Conservation (phyloP, 148 eudicot genomes). For the Rhododendron williamsianum region DNA sequence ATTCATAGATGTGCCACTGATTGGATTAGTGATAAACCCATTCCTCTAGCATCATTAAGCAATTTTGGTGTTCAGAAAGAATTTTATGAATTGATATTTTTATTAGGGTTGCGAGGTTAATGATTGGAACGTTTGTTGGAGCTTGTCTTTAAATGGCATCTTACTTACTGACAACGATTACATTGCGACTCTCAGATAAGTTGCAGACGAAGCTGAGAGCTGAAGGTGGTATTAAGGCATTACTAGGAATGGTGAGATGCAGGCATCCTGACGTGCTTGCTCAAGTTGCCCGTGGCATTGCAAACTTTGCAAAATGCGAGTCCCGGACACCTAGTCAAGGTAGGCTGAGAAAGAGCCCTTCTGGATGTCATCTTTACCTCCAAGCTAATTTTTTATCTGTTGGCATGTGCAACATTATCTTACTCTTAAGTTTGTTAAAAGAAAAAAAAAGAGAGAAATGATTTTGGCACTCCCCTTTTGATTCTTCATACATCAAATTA, state of each 20-base stretch:
- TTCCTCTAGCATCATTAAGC: not conserved
- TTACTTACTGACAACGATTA: not conserved
- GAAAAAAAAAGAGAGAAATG: not conserved
- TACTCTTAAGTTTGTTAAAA: not conserved
- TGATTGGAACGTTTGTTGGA: not conserved
- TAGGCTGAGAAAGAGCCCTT: conserved; percentile 15
- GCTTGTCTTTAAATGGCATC: not conserved
- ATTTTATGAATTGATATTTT: not conserved
- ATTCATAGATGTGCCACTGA: not conserved
- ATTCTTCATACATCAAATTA: not conserved
- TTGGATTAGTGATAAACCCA: not conserved
- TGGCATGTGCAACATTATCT: not conserved
- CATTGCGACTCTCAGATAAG: conserved; percentile 45
- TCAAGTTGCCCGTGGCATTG: conserved; percentile 97
- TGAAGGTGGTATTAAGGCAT: conserved; percentile 87
- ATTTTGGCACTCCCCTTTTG: not conserved
- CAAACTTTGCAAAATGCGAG: conserved; percentile 94
- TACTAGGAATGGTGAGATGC: conserved; percentile 82
- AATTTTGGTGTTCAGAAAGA: not conserved
- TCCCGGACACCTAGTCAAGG: conserved; percentile 85
- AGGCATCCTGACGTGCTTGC: conserved; percentile 91
- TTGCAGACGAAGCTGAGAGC: conserved; percentile 67
- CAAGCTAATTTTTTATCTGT: not conserved
- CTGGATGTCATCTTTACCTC: not conserved
- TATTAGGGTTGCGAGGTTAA: not conserved